phyloP scores from a whole-genome alignment of 176 grass and related monocot species.

The Lolium perenne region DNA sequence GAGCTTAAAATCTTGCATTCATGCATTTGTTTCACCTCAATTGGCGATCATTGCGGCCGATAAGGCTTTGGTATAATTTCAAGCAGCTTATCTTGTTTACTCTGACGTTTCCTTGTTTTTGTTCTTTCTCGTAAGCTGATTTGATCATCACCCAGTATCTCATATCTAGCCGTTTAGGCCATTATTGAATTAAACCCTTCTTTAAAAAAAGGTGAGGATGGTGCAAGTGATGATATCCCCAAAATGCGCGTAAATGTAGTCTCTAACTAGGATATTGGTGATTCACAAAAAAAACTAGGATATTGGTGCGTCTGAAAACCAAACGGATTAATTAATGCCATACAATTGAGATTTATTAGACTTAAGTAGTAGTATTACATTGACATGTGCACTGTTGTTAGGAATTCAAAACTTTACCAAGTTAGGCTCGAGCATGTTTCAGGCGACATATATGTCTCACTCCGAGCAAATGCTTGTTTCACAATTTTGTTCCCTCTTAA shows the following conservation, averaged over 20 bases:
- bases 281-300: too few species aligned
- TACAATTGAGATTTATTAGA: neutral
- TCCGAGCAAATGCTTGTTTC: neutral
- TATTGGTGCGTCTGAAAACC: neutral
- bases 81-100: too few species aligned
- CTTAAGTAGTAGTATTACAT: neutral
- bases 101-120: too few species aligned
- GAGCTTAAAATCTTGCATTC: too few species aligned
- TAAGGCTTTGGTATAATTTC: too few species aligned
- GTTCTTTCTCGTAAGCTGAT: too few species aligned
- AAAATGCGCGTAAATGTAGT: neutral
- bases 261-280: neutral
- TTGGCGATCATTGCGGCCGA: too few species aligned
- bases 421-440: neutral
- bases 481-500: neutral
- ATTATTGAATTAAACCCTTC: too few species aligned
- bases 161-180: too few species aligned
- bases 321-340: neutral
- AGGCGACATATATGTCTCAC: neutral
- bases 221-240: neutral
- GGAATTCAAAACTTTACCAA: neutral
- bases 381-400: neutral
- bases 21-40: too few species aligned
- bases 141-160: too few species aligned
- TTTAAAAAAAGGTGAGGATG: neutral